Evolutionary conservation across 257 asterid species (phyloP).

Genomic region (Prunella vulgaris): DNA sequence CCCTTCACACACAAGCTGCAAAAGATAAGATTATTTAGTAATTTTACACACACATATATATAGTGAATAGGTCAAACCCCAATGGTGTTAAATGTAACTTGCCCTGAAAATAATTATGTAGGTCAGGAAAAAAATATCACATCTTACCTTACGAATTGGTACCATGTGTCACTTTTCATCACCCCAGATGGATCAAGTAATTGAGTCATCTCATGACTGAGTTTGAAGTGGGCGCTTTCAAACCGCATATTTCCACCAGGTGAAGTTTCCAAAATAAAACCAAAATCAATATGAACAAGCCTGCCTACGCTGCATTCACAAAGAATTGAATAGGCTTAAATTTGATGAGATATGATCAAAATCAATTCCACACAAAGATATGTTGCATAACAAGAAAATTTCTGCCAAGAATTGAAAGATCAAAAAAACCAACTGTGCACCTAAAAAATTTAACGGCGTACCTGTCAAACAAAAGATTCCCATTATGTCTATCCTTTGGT

Average conservation of each 20-base stretch:
- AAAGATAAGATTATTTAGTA: not conserved
- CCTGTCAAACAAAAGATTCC: conserved; percentile 96
- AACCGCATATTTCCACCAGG: conserved; percentile 98
- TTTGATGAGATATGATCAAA: not conserved
- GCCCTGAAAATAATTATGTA: not conserved
- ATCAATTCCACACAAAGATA: conserved; percentile 1
- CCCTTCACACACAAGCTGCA: conserved; percentile 96
- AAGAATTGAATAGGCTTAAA: conserved; percentile 15
- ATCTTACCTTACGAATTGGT: conserved; percentile 75
- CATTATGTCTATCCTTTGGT: conserved; percentile 98
- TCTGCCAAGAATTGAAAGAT: not conserved
- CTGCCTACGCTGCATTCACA: conserved; percentile 71
- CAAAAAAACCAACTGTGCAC: not conserved
- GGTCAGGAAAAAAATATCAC: not conserved
- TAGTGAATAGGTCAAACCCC: not conserved
- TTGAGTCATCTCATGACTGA: conserved; percentile 99
- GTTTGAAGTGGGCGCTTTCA: conserved; percentile 97
- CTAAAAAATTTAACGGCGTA: conserved; percentile 29
- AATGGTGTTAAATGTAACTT: not conserved
- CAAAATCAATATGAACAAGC: conserved; percentile 99
- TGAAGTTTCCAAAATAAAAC: conserved; percentile 96
- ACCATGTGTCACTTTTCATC: conserved; percentile 96
- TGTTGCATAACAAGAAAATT: not conserved
- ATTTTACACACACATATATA: not conserved
- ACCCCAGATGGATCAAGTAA: conserved; percentile 93